Percentiles rank a stretch among this genome's conserved stretches.
These are phyloP conservation scores for Pichia ethanolica DNA, from an alignment of 805 yeast genomes.

Conservation along the genomic window DNA sequence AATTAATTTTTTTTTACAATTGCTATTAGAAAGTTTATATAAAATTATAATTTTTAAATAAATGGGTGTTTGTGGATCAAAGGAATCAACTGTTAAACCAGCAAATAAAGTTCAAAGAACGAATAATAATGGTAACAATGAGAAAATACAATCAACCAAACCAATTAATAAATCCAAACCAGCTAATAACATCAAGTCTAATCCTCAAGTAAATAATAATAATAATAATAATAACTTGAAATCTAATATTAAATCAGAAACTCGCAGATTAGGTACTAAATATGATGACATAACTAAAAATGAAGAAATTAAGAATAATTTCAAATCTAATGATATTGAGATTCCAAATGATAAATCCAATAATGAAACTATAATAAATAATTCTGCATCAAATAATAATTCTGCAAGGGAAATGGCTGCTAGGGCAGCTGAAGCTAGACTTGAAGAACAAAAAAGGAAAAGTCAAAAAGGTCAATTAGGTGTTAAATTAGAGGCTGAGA, in stretches of 20 bases:
- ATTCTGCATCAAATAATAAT: background rate
- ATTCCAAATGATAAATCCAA: background rate
- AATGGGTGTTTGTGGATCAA: constrained; percentile 25
- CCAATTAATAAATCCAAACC: background rate
- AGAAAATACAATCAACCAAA: too few species aligned
- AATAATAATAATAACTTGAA: background rate
- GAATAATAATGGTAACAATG: background rate
- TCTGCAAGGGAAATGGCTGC: constrained; percentile 24
- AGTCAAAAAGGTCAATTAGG: constrained; percentile 21
- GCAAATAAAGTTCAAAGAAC: background rate
- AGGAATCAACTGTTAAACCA: constrained; percentile 11
- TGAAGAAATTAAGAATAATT: too few species aligned
- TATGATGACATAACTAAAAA: background rate
- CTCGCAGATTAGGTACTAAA: constrained; percentile 3
- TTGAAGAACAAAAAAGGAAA: constrained; percentile 10
- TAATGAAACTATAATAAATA: background rate
- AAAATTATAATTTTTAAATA: background rate
- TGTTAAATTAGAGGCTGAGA: constrained; percentile 18
- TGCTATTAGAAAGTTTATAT: too few species aligned
- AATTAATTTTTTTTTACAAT: too few species aligned
- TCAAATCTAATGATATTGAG: background rate
- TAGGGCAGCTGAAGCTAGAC: constrained; percentile 23
- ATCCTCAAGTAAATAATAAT: too few species aligned
- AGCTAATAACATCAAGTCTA: background rate
- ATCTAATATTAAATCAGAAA: constrained; percentile 2